Base-by-base conservation (phyloP, 371 early-diverging fungal genomes). In the Apophysomyces ossiformis region DNA sequence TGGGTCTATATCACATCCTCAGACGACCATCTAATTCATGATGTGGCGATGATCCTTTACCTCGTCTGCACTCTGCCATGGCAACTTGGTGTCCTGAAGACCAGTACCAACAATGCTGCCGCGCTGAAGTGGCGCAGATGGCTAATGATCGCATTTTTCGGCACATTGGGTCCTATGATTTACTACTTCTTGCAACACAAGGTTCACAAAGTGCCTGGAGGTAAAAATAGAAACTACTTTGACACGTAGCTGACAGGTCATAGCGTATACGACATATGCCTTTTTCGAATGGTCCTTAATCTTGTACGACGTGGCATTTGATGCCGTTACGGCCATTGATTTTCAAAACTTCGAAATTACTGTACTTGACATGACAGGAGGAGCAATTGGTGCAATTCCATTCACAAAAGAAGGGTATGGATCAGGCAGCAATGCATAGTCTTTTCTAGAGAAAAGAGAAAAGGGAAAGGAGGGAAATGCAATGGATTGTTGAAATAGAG, bases 241-340 rank as follows among this genome's bases (percentile, higher is more conserved):
- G 6, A 43, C 13, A 43, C 1, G 9, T 21, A 44, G n/a, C 39
- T 38, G 16, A 59, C 18, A 43, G 6, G 41, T n/a, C 18, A 11
- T 73, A 85, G 94, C 93, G 11, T 92, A 93, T 67, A 90, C 92
- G 7, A 86, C 81, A 26, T 93, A 93, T 67, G 91, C 93, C 37
- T 90, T 91, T 78, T 92, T 91, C 70, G 94, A 93, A 69, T 93
- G 93, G 94, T 85, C 89, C 12, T 74, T 93, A 39, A 92, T 93
- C 58, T 44, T 90, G 9, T 89, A 91, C 62, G 94, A 93, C 68
- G 87, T 93, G 26, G 85, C 89, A 60, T 93, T 89, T 69, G 94
- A 93, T 69, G 89, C 90, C 41, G 86, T 90, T 11, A 81, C 88
- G 36, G 84, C 85, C 58, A 77, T 85, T 58, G 92, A 92, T 75